Evolutionary conservation across 352 stramenopile genomes (phyloP), one percentile per base, ranked within the genome.

Genomic region (Phytophthora kernoviae): DNA sequence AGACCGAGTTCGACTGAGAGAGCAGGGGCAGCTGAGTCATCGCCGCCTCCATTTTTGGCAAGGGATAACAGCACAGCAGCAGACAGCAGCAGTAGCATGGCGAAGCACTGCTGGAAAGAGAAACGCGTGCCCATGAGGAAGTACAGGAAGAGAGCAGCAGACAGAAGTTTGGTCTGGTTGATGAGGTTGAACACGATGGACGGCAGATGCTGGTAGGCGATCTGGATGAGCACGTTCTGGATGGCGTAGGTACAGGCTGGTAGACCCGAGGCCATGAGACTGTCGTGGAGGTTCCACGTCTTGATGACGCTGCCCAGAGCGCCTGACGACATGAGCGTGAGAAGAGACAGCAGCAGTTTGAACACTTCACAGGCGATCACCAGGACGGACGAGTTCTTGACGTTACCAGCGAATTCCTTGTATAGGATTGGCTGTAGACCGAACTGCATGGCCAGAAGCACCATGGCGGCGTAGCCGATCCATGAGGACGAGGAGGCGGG

Each of bases 81-180:
- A 14, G 66, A 73, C 21, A 92, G 58, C 44, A 94, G 68, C 58
- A 91, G 52, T 52, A 88, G 43, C 84, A 94, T 94, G 11, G 82
- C 75, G 36, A 87, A 74, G 69, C 81, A 93, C 59, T 95, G 87
- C 40, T 74, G 65, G 5, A 71, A 36, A 2, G 80, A 87, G 61
- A 90, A 93, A 53, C 73, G 75, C 41, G 82, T 93, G 32, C 79
- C 77, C 42, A 93, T 69, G 37, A 95, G 70, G 52, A 90, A 50
- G 65, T 80, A 91, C 47, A 95, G 79, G 54, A 94, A 93, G 48
- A 94, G 68, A 24, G 87, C 87, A 14, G 87, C 90, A 50, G 76
- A 94, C 20, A 95, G 66, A 22, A 95, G 62, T 64, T 95, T 95
- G 65, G 84, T 94, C 74, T 95, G 87, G 73, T 95, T 95, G 37